Conservation (phyloP, 306 rosid genomes). For the Gleditsia sinensis region DNA sequence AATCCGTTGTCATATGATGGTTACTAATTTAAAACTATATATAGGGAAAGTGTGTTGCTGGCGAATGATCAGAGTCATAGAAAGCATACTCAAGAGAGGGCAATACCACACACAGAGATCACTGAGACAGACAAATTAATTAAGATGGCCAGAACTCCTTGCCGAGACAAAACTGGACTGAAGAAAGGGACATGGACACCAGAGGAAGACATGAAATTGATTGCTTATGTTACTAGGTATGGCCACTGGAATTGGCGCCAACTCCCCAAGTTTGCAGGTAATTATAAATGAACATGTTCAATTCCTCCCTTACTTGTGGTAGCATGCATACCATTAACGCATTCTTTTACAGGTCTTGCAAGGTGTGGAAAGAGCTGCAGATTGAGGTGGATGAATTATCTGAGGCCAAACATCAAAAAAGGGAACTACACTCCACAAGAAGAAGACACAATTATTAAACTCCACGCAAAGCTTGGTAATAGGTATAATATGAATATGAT, state of each 20-base stretch:
- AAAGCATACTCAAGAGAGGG: background rate
- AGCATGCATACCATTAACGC: no score
- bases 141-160: constrained; percentile 61
- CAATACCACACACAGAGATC: background rate
- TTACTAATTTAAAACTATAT: no score
- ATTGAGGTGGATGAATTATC: no score
- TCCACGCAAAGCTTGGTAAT: constrained; percentile 19
- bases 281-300: background rate
- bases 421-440: no score
- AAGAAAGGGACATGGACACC: constrained; percentile 73
- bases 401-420: no score
- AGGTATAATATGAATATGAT: background rate
- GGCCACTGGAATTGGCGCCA: constrained; percentile 80
- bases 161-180: constrained; percentile 52
- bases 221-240: constrained; percentile 54
- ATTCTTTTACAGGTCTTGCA: constrained; percentile 31
- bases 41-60: no score
- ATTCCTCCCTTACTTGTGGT: no score
- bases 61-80: no score
- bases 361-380: no score
- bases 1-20: no score
- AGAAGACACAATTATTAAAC: constrained; percentile 20
- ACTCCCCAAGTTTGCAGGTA: constrained; percentile 81
- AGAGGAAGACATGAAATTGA: constrained; percentile 67
- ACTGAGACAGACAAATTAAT: no score